Evolutionary conservation across 2,329 filamentous ascomycete species (phyloP).

Genomic region (Neofusicoccum cordaticola): DNA sequence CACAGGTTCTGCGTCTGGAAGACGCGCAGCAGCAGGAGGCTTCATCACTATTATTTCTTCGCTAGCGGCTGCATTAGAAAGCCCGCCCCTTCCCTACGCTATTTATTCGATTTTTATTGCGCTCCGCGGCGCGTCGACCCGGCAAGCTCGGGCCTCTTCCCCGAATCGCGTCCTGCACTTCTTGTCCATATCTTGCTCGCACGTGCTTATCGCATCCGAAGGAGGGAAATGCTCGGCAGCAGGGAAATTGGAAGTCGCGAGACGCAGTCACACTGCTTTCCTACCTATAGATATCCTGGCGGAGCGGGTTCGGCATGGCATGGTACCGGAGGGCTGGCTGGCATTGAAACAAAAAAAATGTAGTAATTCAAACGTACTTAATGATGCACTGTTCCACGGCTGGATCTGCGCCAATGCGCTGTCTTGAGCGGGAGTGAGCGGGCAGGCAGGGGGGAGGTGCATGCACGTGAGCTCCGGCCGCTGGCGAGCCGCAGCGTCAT

Average conservation of each 20-base stretch:
- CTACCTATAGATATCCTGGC: conserved; percentile 15
- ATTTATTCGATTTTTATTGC: conserved; percentile 2
- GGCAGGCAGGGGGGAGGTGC: conserved; percentile 5
- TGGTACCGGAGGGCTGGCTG: conserved; percentile 6
- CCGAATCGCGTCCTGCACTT: conserved; percentile 2
- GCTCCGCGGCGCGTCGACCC: conserved; percentile 6
- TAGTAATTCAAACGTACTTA: conserved; percentile 11
- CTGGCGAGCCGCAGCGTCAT: neutral
- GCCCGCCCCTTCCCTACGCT: neutral
- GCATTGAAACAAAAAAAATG: neutral
- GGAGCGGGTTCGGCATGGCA: conserved; percentile 12
- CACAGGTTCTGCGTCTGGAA: neutral
- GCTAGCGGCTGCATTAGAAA: neutral
- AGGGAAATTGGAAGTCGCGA: conserved; percentile 11
- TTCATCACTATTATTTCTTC: neutral
- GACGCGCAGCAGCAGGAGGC: conserved; percentile 12
- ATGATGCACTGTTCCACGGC: neutral
- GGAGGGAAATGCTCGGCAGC: conserved; percentile 8
- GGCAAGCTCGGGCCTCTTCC: conserved; percentile 4
- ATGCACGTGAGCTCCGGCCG: neutral
- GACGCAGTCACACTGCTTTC: neutral
- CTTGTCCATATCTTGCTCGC: conserved; percentile 13
- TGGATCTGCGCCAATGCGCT: conserved; percentile 4
- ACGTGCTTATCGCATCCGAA: conserved; percentile 6
- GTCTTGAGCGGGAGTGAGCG: conserved; percentile 2